These are phyloP conservation scores for Mycosphaerelloides madeirae DNA, from an alignment of 2,329 filamentous ascomycete species.

Conservation along the genomic window DNA sequence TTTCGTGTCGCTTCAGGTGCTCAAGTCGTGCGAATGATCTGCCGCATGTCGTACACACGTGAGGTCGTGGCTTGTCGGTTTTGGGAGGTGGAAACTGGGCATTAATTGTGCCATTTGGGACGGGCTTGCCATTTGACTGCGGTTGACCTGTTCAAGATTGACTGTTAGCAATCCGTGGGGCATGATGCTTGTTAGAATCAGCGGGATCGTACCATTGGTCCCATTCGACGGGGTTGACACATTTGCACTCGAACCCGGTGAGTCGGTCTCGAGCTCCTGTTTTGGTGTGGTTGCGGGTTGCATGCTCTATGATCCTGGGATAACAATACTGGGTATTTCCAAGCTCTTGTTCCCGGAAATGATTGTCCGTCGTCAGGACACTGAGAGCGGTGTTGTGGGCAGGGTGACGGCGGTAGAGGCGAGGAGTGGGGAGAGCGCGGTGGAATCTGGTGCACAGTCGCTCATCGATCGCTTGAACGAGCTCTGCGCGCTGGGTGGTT, in stretches of 20 bases:
- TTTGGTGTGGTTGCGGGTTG: constrained; percentile 22
- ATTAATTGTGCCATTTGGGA: constrained; percentile 18
- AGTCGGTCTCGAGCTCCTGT: constrained; percentile 24
- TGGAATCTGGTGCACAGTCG: constrained; percentile 1
- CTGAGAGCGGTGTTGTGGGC: neutral
- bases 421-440: constrained; percentile 7
- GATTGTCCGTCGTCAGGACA: neutral
- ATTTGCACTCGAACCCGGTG: constrained; percentile 17
- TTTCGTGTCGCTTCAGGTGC: constrained; percentile 93
- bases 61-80: constrained; percentile 93
- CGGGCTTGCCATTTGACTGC: constrained; percentile 13
- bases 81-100: constrained; percentile 72
- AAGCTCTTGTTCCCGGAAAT: constrained; percentile 1
- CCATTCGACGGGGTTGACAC: constrained; percentile 7
- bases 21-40: constrained; percentile 92
- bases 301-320: constrained; percentile 21
- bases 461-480: constrained; percentile 7
- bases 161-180: neutral
- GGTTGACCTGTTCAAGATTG: constrained; percentile 3
- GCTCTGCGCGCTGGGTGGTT: too few species aligned
- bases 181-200: neutral
- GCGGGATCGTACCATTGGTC: constrained; percentile 16
- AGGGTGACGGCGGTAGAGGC: constrained; percentile 1
- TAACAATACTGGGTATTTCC: neutral
- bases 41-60: constrained; percentile 85